Evolutionary conservation across 345 rosid genomes (phyloP).

Genomic region (Adansonia digitata): DNA sequence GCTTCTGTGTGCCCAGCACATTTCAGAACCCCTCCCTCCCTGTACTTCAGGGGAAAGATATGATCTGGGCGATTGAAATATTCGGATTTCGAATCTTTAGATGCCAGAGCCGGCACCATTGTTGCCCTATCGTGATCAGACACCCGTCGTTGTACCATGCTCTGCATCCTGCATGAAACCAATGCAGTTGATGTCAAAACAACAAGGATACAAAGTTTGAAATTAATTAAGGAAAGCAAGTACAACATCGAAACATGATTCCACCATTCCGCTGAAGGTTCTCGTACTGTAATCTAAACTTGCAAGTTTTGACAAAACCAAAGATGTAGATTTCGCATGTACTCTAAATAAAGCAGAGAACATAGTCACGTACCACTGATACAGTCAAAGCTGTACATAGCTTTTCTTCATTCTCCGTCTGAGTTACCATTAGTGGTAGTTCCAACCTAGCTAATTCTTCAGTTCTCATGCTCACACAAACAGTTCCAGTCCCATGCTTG

Average conservation of each 20-base stretch:
- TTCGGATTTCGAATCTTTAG: constrained; percentile 65
- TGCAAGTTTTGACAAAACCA: neutral
- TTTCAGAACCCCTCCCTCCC: no score
- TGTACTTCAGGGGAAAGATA: no score
- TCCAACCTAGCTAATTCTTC: constrained; percentile 76
- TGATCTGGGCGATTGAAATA: constrained; percentile 86
- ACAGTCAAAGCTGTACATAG: constrained; percentile 84
- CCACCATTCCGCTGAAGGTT: no score
- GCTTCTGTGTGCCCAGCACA: no score
- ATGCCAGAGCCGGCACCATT: constrained; percentile 63
- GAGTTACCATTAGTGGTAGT: constrained; percentile 78
- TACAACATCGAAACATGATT: no score
- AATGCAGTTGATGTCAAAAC: neutral
- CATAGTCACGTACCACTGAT: constrained; percentile 81
- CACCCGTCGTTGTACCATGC: constrained; percentile 77
- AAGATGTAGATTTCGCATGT: neutral
- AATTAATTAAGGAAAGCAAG: neutral
- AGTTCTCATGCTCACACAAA: constrained; percentile 78
- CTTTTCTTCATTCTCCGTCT: constrained; percentile 79
- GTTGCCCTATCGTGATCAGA: constrained; percentile 85
- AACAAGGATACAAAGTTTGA: neutral
- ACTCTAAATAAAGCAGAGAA: neutral
- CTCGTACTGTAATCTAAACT: no score
- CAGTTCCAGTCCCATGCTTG: constrained; percentile 83
- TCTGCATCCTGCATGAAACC: constrained; percentile 57